A percentile compares a stretch with the other conserved stretches of the same genome.
These are phyloP conservation scores for Amauroascus niger DNA, from an alignment of 2,329 filamentous ascomycete genomes.

Conservation along the genomic window DNA sequence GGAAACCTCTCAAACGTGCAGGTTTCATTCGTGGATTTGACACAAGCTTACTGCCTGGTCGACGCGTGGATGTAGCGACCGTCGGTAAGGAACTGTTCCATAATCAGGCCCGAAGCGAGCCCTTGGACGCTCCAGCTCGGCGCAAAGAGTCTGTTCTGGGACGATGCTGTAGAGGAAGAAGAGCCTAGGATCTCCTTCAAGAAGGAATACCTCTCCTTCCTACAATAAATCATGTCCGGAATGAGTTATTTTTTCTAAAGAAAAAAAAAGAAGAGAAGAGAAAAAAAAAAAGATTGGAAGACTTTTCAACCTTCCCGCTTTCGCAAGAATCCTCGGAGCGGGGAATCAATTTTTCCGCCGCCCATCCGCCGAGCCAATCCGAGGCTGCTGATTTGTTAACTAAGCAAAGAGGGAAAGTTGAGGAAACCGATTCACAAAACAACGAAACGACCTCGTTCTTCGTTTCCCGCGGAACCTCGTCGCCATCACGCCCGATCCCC, in stretches of 20 bases:
- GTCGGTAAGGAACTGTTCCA: constrained; percentile 57
- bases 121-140: constrained; percentile 58
- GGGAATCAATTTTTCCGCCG: constrained; percentile 25
- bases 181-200: constrained; percentile 32
- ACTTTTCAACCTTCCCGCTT: too few relatives aligned
- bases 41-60: background rate
- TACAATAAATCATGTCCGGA: constrained; percentile 59
- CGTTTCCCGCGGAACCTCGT: constrained; percentile 13
- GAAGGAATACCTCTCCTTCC: constrained; percentile 38
- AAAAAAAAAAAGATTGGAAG: constrained; percentile 14
- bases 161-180: constrained; percentile 53
- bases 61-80: constrained; percentile 45
- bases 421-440: constrained; percentile 10
- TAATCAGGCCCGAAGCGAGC: constrained; percentile 40
- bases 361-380: constrained; percentile 30
- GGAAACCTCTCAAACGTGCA: background rate
- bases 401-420: constrained; percentile 12
- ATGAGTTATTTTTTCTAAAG: constrained; percentile 40
- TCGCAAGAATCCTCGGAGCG: constrained; percentile 17
- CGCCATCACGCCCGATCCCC: constrained; percentile 1
- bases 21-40: background rate
- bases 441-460: constrained; percentile 11
- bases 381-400: constrained; percentile 29
- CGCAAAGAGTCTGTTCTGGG: constrained; percentile 50
- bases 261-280: constrained; percentile 20